Percentiles rank a stretch among this genome's conserved stretches.
Conservation (phyloP, 257 asterid genomes). For the Fraxinus anomala region DNA sequence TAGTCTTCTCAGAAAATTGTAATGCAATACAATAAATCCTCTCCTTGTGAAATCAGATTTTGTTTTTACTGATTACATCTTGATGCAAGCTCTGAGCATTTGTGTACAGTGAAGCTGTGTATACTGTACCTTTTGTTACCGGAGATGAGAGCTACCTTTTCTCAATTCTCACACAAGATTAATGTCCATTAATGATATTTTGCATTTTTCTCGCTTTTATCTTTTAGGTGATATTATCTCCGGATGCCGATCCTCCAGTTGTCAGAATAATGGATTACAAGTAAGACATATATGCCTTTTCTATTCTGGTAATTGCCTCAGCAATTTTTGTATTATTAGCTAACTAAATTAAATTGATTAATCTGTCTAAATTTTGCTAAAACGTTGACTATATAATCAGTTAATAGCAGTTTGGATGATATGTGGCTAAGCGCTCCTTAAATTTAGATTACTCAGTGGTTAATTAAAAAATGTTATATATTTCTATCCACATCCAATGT, state of each 20-base stretch:
- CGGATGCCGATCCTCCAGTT: slow-evolving; percentile 97
- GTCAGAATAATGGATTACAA: slow-evolving; percentile 89
- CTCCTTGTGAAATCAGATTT: slow-evolving; percentile 3
- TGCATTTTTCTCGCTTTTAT: slow-evolving; percentile 24
- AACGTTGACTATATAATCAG: slow-evolving; percentile 1
- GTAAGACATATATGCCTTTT: slow-evolving; percentile 48
- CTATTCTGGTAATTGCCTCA: slow-evolving; percentile 13
- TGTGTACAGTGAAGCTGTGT: neutral
- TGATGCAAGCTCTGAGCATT: neutral
- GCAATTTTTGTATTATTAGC: neutral
- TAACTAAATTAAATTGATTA: slow-evolving; percentile 2
- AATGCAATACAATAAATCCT: neutral
- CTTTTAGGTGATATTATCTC: slow-evolving; percentile 84
- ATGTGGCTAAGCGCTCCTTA: slow-evolving; percentile 12
- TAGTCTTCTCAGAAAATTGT: neutral
- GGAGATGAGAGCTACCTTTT: slow-evolving; percentile 6
- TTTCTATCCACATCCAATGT: slow-evolving; percentile 12
- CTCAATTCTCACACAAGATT: slow-evolving; percentile 11
- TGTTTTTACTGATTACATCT: slow-evolving; percentile 1
- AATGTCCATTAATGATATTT: slow-evolving; percentile 18
- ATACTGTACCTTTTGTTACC: slow-evolving; percentile 5
- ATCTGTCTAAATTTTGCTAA: neutral
- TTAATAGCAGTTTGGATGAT: neutral
- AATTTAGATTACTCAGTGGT: neutral
- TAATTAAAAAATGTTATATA: neutral